These are phyloP conservation scores for Hyphodiscus sp. DNA, from an alignment of 2,329 filamentous ascomycete genomes.

Conservation along the genomic window DNA sequence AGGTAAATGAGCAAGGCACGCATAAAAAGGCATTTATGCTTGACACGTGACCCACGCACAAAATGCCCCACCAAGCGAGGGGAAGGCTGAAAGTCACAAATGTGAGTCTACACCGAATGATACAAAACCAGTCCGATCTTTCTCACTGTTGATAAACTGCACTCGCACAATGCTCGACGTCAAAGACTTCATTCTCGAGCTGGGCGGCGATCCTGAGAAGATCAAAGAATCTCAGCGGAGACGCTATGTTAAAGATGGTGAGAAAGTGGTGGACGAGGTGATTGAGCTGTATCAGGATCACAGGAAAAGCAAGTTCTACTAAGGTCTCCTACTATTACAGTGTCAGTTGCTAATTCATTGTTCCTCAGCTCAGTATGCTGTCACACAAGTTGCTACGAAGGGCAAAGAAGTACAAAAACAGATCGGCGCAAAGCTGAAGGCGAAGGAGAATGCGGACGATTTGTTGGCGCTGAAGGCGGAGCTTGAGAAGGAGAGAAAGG, in stretches of 20 bases:
- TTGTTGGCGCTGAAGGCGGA: constrained; percentile 72
- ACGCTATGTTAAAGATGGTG: constrained; percentile 59
- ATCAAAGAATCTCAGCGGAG: constrained; percentile 88
- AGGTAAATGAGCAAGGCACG: too few relatives aligned
- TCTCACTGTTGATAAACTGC: not conserved
- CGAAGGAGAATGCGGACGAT: constrained; percentile 80
- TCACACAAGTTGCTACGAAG: constrained; percentile 72
- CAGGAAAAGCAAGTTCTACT: constrained; percentile 53
- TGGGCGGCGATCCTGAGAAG: constrained; percentile 83
- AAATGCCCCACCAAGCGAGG: not conserved
- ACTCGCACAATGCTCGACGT: constrained; percentile 61
- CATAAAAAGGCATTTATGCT: too few relatives aligned
- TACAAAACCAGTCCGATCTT: not conserved
- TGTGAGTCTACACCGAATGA: not conserved
- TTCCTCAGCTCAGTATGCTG: constrained; percentile 60
- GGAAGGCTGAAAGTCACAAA: not conserved
- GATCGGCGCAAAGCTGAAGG: constrained; percentile 88
- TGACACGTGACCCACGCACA: too few relatives aligned
- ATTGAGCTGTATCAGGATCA: constrained; percentile 83
- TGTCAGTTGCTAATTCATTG: not conserved
- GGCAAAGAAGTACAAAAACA: constrained; percentile 88
- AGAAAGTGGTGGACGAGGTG: constrained; percentile 84
- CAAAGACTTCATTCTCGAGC: constrained; percentile 73
- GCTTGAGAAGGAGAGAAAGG: constrained; percentile 77
- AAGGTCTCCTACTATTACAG: not conserved